Evolutionary conservation across 805 yeast genomes (phyloP).

Genomic region (Suhomyces tanzawaensis): DNA sequence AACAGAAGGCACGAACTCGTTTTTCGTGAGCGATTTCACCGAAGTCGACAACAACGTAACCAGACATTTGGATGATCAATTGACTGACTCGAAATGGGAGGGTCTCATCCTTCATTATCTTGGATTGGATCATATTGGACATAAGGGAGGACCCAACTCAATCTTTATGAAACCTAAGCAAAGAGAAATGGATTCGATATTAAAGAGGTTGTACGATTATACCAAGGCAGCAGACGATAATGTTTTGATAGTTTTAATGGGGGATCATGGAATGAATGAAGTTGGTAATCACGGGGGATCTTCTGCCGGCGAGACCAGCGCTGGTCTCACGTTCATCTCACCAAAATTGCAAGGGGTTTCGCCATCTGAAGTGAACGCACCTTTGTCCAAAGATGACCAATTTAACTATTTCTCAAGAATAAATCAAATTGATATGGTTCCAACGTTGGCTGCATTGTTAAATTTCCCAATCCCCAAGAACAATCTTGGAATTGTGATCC

Average conservation of each 20-base stretch:
- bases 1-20: constrained; percentile 86
- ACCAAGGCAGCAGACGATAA: constrained; percentile 19
- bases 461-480: constrained; percentile 70
- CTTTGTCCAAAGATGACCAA: constrained; percentile 37
- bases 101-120: constrained; percentile 83
- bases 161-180: constrained; percentile 80
- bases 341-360: constrained; percentile 42
- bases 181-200: constrained; percentile 75
- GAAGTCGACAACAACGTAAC: constrained; percentile 94
- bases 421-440: constrained; percentile 72
- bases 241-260: constrained; percentile 73
- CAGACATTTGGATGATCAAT: constrained; percentile 67
- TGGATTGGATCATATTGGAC: constrained; percentile 97
- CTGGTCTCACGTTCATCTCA: constrained; percentile 73
- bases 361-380: constrained; percentile 27
- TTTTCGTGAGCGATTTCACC: constrained; percentile 91
- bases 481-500: constrained; percentile 69
- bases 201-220: constrained; percentile 47
- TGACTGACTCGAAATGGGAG: constrained; percentile 65
- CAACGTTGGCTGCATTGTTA: constrained; percentile 60
- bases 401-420: constrained; percentile 54
- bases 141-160: constrained; percentile 89
- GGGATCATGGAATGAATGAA: constrained; percentile 97
- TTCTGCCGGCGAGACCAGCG: constrained; percentile 84
- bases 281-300: constrained; percentile 97